Conservation (phyloP, 495 filamentous ascomycete genomes). For the Penicillium taxi region DNA sequence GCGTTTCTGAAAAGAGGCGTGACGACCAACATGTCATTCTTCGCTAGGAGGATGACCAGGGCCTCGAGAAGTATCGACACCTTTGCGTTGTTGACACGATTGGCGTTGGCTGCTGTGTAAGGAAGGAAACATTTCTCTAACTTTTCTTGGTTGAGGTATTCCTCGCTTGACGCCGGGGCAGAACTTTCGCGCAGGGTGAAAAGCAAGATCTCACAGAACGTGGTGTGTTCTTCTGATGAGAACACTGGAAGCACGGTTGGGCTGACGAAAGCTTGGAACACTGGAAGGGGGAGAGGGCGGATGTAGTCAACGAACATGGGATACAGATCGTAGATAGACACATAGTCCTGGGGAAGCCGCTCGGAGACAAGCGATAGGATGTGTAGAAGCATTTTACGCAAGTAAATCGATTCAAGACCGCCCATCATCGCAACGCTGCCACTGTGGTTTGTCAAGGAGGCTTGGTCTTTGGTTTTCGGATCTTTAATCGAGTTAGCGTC, state of each 20-base stretch:
- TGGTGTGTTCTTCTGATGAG: constrained; percentile 42
- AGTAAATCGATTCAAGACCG: constrained; percentile 49
- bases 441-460: constrained; percentile 3
- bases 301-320: constrained; percentile 58
- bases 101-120: constrained; percentile 55
- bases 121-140: constrained; percentile 66
- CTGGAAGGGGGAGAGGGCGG: constrained; percentile 54
- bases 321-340: constrained; percentile 52
- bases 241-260: constrained; percentile 42
- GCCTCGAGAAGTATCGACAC: constrained; percentile 69
- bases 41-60: constrained; percentile 53
- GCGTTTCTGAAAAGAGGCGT: constrained; percentile 42
- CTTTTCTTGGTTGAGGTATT: constrained; percentile 47
- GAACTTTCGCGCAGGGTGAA: constrained; percentile 51
- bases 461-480: constrained; percentile 1
- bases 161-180: constrained; percentile 41
- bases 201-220: constrained; percentile 58
- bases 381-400: constrained; percentile 56
- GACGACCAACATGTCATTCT: constrained; percentile 30
- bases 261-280: constrained; percentile 66
- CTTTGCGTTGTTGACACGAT: constrained; percentile 68
- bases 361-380: constrained; percentile 45
- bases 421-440: constrained; percentile 34
- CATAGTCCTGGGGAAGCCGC: constrained; percentile 37
- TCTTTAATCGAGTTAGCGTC: constrained; percentile 8